Conservation (phyloP, 352 stramenopile genomes). For the Globisporangium mamillatum region DNA sequence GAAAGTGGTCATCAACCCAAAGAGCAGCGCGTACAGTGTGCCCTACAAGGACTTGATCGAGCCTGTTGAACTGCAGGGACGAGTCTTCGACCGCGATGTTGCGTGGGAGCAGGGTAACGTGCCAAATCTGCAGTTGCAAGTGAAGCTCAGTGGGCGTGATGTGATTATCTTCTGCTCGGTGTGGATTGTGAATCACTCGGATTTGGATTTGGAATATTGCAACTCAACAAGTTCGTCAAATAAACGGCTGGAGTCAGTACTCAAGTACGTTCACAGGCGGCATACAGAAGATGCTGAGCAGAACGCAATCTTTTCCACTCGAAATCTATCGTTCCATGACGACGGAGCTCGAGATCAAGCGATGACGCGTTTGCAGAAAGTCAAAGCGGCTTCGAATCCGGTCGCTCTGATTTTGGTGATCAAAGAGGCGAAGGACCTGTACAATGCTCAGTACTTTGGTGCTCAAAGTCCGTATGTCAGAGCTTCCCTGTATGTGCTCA, state of each 20-base stretch:
- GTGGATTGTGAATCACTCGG: constrained; percentile 88
- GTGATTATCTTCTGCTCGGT: constrained; percentile 86
- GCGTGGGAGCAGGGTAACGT: constrained; percentile 71
- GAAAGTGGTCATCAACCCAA: constrained; percentile 78
- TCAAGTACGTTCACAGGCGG: constrained; percentile 73
- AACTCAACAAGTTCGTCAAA: constrained; percentile 76
- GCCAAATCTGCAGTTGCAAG: constrained; percentile 77
- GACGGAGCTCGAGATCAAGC: constrained; percentile 44
- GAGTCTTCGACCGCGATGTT: constrained; percentile 66
- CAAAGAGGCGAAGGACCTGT: constrained; percentile 71
- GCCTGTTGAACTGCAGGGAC: constrained; percentile 61
- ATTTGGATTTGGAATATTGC: constrained; percentile 84
- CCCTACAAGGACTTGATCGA: constrained; percentile 82
- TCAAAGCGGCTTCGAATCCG: constrained; percentile 74
- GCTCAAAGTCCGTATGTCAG: constrained; percentile 83
- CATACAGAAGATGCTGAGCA: constrained; percentile 39
- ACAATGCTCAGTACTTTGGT: constrained; percentile 86
- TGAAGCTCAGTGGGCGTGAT: constrained; percentile 78
- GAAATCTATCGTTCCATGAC: constrained; percentile 60
- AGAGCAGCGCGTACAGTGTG: constrained; percentile 57
- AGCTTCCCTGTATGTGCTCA: constrained; percentile 78
- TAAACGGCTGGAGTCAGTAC: constrained; percentile 59
- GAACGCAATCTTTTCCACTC: constrained; percentile 57
- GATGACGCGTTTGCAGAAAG: constrained; percentile 65
- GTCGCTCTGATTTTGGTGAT: constrained; percentile 83